These are phyloP conservation scores for Leishmania amazonensis DNA, from an alignment of 208 protist species.

Conservation along the genomic window DNA sequence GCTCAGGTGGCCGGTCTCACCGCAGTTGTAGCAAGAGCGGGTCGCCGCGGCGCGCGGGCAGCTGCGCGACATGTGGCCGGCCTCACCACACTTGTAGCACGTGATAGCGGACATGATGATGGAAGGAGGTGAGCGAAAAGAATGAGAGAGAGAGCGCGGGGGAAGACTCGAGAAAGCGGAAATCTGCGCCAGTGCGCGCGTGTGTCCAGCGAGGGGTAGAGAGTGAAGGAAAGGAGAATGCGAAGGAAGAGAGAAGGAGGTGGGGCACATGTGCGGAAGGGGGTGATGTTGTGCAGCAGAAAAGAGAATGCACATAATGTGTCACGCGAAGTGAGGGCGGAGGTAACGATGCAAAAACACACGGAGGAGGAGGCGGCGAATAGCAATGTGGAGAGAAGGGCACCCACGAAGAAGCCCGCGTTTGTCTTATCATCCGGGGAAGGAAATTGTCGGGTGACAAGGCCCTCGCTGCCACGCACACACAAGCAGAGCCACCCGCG, in stretches of 20 bases:
- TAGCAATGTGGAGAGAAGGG: neutral
- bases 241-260: too few relatives aligned
- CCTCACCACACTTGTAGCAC: conserved; percentile 72
- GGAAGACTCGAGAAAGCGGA: conserved; percentile 6
- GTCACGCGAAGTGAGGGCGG: neutral
- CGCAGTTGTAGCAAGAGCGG: conserved; percentile 70
- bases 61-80: conserved; percentile 62
- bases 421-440: neutral
- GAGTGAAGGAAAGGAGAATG: neutral
- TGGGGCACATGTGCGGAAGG: neutral
- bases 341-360: neutral
- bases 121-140: conserved; percentile 2
- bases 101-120: conserved; percentile 44
- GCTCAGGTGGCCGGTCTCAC: conserved; percentile 61
- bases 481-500: neutral
- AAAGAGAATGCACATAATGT: neutral
- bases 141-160: neutral
- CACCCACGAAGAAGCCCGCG: neutral
- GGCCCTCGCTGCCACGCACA: neutral
- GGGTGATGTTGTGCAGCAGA: neutral
- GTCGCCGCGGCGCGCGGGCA: conserved; percentile 41
- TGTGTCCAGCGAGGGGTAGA: neutral
- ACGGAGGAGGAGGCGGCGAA: neutral
- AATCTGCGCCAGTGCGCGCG: neutral
- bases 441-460: neutral